Percentiles rank a stretch among this genome's conserved stretches.
Conservation (phyloP, 306 rosid species). For the Arachis stenosperma region DNA sequence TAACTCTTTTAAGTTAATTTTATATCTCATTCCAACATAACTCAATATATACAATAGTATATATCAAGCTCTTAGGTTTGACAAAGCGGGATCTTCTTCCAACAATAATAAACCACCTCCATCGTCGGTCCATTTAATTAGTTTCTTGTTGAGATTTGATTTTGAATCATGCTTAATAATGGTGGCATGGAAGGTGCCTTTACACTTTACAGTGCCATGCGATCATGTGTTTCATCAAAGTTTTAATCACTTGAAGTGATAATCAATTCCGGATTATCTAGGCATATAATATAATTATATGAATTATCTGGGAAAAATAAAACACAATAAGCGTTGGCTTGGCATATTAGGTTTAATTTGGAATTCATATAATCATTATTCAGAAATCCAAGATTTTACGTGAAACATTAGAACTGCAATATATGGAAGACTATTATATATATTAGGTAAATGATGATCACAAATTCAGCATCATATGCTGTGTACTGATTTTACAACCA, state of each 20-base stretch:
- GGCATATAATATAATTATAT: no score
- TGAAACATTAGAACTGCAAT: not conserved
- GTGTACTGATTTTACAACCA: not conserved
- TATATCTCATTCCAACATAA: no score
- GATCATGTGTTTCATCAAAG: not conserved
- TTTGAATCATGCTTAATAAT: not conserved
- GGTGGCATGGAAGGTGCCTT: not conserved
- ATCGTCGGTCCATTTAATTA: not conserved
- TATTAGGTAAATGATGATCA: not conserved
- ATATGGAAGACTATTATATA: not conserved
- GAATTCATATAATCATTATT: not conserved
- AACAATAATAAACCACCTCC: not conserved
- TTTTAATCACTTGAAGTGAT: not conserved
- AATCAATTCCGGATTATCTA: no score
- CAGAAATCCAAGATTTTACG: constrained; percentile 5
- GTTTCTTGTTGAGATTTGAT: not conserved
- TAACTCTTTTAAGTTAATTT: no score
- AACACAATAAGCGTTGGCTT: no score
- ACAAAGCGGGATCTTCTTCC: no score
- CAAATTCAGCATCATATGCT: not conserved
- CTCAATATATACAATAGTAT: no score
- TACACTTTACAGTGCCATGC: not conserved
- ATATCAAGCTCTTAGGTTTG: no score
- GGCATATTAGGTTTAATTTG: not conserved
- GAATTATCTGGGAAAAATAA: no score